Percentiles rank a stretch among this genome's conserved stretches.
These are phyloP conservation scores for Prunus campanulata DNA, from an alignment of 306 rosid genomes.

Conservation along the genomic window DNA sequence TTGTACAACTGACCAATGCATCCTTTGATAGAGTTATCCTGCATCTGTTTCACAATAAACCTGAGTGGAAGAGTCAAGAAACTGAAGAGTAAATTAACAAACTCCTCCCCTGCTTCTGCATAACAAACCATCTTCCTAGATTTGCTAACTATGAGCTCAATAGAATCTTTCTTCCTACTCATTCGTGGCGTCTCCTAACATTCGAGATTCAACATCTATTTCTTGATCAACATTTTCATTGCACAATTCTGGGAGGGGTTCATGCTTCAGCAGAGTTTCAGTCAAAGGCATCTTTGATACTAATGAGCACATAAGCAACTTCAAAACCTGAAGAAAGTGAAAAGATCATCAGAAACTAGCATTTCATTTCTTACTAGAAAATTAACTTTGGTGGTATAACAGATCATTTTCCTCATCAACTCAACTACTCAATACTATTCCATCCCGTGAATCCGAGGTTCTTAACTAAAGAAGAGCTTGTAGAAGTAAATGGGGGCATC, in stretches of 20 bases:
- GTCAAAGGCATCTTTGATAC: constrained; percentile 4
- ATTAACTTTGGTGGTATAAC: too few relatives aligned
- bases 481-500: not conserved
- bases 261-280: constrained; percentile 6
- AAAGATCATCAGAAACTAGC: not conserved
- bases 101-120: constrained; percentile 12
- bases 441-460: not conserved
- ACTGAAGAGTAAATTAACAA: constrained; percentile 12
- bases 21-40: too few relatives aligned
- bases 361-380: too few relatives aligned
- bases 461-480: not conserved
- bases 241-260: not conserved
- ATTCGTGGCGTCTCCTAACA: not conserved
- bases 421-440: not conserved
- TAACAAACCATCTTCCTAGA: constrained; percentile 13
- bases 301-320: not conserved
- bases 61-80: constrained; percentile 17
- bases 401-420: not conserved
- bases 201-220: not conserved
- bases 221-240: not conserved
- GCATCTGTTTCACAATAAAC: too few relatives aligned
- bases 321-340: not conserved
- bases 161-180: not conserved
- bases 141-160: constrained; percentile 11
- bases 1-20: too few relatives aligned